A percentile compares a stretch with the other conserved stretches of the same genome.
Conservation (phyloP, 1,139 yeast species). For the Debaryomyces subglobosus region DNA sequence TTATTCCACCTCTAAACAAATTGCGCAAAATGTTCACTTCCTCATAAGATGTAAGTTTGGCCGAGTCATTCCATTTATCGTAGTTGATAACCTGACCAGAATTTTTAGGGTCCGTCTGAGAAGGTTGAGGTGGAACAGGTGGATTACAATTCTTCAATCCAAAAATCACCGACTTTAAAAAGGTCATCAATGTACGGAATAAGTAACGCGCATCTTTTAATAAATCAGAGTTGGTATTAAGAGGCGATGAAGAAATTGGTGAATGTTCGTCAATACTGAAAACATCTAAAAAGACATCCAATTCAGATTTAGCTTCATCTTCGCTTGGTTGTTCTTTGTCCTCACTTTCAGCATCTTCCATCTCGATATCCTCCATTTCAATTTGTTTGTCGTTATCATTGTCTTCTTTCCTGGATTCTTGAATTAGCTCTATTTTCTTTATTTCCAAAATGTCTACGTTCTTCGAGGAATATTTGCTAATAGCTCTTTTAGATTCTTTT, state of each 20-base stretch:
- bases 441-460: conserved; percentile 18
- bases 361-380: conserved; percentile 13
- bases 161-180: conserved; percentile 85
- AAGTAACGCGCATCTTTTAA: conserved; percentile 86
- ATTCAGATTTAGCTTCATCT: conserved; percentile 18
- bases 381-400: conserved; percentile 1
- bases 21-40: conserved; percentile 78
- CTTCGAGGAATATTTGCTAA: conserved; percentile 43
- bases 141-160: conserved; percentile 92
- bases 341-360: conserved; percentile 15
- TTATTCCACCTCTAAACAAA: conserved; percentile 81
- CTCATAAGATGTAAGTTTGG: conserved; percentile 79
- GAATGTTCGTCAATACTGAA: conserved; percentile 45
- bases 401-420: background rate
- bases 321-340: conserved; percentile 14
- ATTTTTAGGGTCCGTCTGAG: conserved; percentile 57
- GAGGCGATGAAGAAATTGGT: conserved; percentile 39
- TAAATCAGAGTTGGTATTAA: conserved; percentile 56
- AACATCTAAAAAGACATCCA: conserved; percentile 34
- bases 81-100: conserved; percentile 58
- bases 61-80: conserved; percentile 81
- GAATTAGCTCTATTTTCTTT: conserved; percentile 4
- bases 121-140: conserved; percentile 64
- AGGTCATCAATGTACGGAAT: conserved; percentile 87
- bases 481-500: conserved; percentile 44